phyloP scores from a whole-genome alignment of 768 basidiomycete species.

The Boletales sp. region DNA sequence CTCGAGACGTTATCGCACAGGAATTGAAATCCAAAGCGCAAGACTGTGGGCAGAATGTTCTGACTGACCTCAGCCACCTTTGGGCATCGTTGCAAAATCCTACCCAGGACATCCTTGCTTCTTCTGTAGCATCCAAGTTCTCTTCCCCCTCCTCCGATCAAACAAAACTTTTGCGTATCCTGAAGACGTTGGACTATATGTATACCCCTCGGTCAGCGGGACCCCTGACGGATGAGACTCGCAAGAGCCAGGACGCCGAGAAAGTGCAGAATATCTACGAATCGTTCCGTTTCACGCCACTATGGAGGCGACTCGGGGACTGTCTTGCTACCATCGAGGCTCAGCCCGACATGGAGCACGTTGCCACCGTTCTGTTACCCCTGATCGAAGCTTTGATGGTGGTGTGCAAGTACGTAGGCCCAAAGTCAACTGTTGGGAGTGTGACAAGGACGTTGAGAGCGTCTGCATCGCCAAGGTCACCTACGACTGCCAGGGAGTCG shows the following conservation, averaged over 20 bases:
- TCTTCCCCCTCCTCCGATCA: constrained; percentile 92
- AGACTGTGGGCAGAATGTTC: constrained; percentile 75
- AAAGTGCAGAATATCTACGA: constrained; percentile 88
- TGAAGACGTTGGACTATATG: constrained; percentile 98
- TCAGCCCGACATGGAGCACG: constrained; percentile 75
- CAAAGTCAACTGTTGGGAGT: constrained; percentile 47
- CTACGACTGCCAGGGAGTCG: constrained; percentile 64
- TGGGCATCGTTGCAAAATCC: constrained; percentile 56
- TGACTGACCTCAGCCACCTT: constrained; percentile 75
- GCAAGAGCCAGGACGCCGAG: constrained; percentile 58
- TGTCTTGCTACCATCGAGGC: constrained; percentile 83
- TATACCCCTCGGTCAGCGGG: constrained; percentile 60
- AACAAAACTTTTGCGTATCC: constrained; percentile 90
- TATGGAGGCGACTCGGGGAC: constrained; percentile 90
- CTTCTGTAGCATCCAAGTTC: constrained; percentile 81
- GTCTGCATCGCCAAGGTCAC: constrained; percentile 66
- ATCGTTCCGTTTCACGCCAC: constrained; percentile 81
- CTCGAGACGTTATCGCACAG: constrained; percentile 82
- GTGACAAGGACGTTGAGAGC: constrained; percentile 54
- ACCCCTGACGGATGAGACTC: constrained; percentile 34
- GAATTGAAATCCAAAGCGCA: constrained; percentile 86
- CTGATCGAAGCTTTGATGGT: constrained; percentile 98
- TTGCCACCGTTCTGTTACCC: constrained; percentile 89
- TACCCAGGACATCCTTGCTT: constrained; percentile 53
- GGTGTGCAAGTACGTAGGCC: constrained; percentile 90